Percentiles rank a stretch among this genome's conserved stretches.
Evolutionary conservation across 2,329 filamentous ascomycete species (phyloP).

Genomic region (Neofusicoccum cordaticola): DNA sequence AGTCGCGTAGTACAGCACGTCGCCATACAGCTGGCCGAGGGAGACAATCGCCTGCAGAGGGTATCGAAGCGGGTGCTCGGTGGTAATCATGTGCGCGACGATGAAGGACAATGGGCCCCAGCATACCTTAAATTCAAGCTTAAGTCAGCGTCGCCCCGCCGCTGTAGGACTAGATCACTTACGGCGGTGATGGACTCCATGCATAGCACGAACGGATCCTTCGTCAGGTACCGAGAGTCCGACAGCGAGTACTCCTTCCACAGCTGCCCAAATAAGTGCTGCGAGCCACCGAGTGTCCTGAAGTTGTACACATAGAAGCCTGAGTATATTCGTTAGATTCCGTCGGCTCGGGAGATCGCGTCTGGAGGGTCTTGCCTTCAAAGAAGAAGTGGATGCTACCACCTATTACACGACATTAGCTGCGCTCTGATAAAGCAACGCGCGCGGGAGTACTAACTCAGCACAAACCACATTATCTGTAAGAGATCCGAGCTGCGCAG

Average conservation of each 20-base stretch:
- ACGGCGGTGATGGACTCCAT: constrained; percentile 78
- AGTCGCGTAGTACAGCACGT: constrained; percentile 63
- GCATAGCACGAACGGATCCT: constrained; percentile 80
- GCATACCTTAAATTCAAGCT: constrained; percentile 42
- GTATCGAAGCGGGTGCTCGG: constrained; percentile 55
- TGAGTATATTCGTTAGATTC: neutral
- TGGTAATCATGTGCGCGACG: constrained; percentile 54
- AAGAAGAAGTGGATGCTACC: constrained; percentile 76
- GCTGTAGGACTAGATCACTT: neutral
- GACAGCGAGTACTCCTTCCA: constrained; percentile 92
- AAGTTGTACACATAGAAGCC: constrained; percentile 65
- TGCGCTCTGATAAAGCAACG: neutral
- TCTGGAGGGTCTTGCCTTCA: constrained; percentile 56
- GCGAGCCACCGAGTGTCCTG: constrained; percentile 60
- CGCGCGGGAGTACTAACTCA: constrained; percentile 53
- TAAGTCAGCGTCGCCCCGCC: neutral
- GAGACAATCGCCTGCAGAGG: constrained; percentile 60
- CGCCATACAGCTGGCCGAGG: constrained; percentile 63
- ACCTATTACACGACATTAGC: constrained; percentile 39
- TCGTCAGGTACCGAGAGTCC: constrained; percentile 81
- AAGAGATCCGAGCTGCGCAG: constrained; percentile 55
- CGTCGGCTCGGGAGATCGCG: no score
- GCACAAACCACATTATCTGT: constrained; percentile 70
- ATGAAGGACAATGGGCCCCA: constrained; percentile 63
- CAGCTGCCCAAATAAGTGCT: constrained; percentile 75